Evolutionary conservation across 495 filamentous ascomycete genomes (phyloP), one percentile per base, ranked within the genome.

Genomic region (Aspergillus ostianus): DNA sequence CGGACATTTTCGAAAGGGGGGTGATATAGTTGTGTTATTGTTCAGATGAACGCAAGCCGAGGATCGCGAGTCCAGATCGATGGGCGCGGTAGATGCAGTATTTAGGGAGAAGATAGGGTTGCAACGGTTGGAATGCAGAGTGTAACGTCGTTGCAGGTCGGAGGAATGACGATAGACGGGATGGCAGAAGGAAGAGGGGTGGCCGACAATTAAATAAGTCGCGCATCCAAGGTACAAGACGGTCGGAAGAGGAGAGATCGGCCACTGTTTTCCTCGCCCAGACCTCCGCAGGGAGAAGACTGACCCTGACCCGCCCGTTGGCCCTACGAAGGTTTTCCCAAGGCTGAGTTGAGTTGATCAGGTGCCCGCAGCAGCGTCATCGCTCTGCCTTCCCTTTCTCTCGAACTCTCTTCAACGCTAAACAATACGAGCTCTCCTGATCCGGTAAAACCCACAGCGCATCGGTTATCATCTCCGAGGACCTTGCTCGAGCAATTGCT

Each of bases 1-100:
- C 50, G 47, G 73, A 73, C 71, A 74, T 76, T 44, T 26, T 19
- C 66, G 54, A 12, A 20, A 9, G 5, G 53, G 58, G 17, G 29
- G 9, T 10, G 13, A 15, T 41, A n/a, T 46, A 21, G 3, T 45
- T 3, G 18, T 6, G 30, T 20, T 15, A 26, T 17, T 55, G 9
- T 12, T 36, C 36, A 12, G 47, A 13, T 3, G n/a, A 26, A 1
- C 47, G 47, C 23, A 26, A n/a, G n/a, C n/a, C n/a, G n/a, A n/a
- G n/a, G n/a, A n/a, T n/a, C n/a, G n/a, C n/a, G n/a, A n/a, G n/a
- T n/a, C n/a, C n/a, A n/a, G n/a, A n/a, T n/a, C n/a, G n/a, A n/a
- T n/a, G n/a, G n/a, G n/a, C n/a, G n/a, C n/a, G n/a, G n/a, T n/a
- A n/a, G n/a, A n/a, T n/a, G n/a, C n/a, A n/a, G n/a, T n/a, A n/a